These are phyloP conservation scores for Cytospora chrysosperma DNA, from an alignment of 2,329 filamentous ascomycete species.

Conservation along the genomic window DNA sequence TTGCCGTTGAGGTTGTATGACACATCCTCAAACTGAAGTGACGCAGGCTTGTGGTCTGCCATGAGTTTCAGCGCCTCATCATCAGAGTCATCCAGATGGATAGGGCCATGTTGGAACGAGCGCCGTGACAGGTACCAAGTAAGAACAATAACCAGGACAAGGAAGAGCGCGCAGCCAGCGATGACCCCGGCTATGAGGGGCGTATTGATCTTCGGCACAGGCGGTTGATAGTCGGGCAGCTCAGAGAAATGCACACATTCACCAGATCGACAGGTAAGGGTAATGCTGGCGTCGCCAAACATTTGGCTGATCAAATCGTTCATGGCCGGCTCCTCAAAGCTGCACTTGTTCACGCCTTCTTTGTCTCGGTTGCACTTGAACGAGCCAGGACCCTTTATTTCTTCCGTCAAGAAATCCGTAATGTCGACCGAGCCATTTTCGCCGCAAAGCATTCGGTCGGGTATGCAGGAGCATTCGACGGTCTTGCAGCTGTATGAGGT, in stretches of 20 bases:
- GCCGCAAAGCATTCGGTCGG: conserved; percentile 90
- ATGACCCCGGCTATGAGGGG: conserved; percentile 94
- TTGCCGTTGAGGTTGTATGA: conserved; percentile 85
- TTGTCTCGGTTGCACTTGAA: conserved; percentile 72
- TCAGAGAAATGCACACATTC: conserved; percentile 94
- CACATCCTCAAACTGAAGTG: conserved; percentile 84
- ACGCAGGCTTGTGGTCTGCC: conserved; percentile 86
- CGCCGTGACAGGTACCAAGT: conserved; percentile 88
- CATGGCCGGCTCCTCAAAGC: conserved; percentile 90
- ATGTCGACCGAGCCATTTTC: conserved; percentile 90
- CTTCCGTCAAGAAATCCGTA: conserved; percentile 77
- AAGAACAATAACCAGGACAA: conserved; percentile 79
- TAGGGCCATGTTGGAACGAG: conserved; percentile 66
- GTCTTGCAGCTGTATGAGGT: conserved; percentile 84
- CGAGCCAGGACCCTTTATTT: conserved; percentile 82
- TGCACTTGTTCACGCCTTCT: conserved; percentile 65
- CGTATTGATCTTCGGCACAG: conserved; percentile 94
- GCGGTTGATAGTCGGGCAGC: conserved; percentile 83
- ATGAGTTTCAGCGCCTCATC: conserved; percentile 86
- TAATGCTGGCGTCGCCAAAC: conserved; percentile 90
- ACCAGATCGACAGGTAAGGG: conserved; percentile 76
- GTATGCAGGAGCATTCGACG: conserved; percentile 83
- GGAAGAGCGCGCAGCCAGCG: conserved; percentile 77
- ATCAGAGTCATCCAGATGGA: conserved; percentile 84
- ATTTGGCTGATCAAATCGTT: conserved; percentile 83